Evolutionary conservation across 371 early-diverging fungal genomes (phyloP).

Genomic region (Mucor sp.): DNA sequence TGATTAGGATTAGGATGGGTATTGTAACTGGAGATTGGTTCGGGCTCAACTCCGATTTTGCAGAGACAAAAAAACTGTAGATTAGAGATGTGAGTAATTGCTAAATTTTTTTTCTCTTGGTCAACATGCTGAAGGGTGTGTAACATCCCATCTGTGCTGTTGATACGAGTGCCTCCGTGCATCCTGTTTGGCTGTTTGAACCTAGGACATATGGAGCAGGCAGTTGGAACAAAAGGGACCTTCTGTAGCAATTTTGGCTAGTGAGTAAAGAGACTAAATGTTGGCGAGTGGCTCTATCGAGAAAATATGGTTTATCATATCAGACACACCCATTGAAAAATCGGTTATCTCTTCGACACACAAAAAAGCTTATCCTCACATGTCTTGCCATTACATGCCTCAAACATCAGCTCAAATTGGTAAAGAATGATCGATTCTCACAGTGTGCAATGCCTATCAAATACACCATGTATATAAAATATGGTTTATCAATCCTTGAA

Average conservation of each 20-base stretch:
- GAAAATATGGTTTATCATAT: background rate
- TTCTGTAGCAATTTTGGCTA: too few species aligned
- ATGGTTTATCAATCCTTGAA: background rate
- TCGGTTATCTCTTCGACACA: background rate
- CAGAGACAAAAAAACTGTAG: background rate
- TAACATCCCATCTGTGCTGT: background rate
- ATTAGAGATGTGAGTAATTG: slow-evolving; percentile 7
- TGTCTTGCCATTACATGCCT: background rate
- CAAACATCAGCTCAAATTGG: background rate
- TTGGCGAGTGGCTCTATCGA: background rate
- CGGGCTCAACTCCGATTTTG: background rate
- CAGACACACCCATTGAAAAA: background rate
- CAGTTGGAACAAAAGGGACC: background rate
- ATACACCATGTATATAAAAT: background rate
- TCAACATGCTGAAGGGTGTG: background rate
- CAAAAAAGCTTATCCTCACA: slow-evolving; percentile 7
- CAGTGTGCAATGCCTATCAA: background rate
- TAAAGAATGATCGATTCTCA: background rate
- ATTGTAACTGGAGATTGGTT: slow-evolving; percentile 1
- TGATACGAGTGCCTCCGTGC: slow-evolving; percentile 13
- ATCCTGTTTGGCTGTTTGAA: background rate
- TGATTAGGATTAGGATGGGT: background rate
- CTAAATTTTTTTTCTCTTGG: background rate
- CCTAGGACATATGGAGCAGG: background rate
- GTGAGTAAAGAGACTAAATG: background rate